phyloP scores from a whole-genome alignment of 495 filamentous ascomycete species.

The Aspergillus cristatus region DNA sequence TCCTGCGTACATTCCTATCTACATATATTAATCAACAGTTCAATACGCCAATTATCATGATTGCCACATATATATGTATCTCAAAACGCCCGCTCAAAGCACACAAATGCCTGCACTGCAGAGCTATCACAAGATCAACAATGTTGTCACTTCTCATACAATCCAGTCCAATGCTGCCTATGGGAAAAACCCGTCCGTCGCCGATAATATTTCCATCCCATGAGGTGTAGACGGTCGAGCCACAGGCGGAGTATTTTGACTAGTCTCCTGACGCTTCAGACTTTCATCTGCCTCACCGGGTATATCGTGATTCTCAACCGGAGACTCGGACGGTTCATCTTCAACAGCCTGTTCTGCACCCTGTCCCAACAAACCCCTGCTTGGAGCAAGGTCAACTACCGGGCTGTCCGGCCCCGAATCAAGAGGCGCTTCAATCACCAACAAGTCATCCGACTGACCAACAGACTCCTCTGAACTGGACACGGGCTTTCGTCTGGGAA shows the following conservation, averaged over 20 bases:
- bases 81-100: too few species aligned
- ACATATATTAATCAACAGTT: too few species aligned
- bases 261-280: not conserved
- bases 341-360: not conserved
- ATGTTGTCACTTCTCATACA: too few species aligned
- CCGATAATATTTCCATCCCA: conserved; percentile 7
- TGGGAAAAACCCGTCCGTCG: conserved; percentile 10
- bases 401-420: conserved; percentile 46
- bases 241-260: not conserved
- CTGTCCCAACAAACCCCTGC: not conserved
- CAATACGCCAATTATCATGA: too few species aligned
- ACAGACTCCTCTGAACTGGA: conserved; percentile 13
- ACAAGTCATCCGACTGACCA: conserved; percentile 26
- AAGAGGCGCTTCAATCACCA: conserved; percentile 43
- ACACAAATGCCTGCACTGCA: not conserved
- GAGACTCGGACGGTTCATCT: not conserved
- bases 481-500: conserved; percentile 30
- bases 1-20: too few species aligned
- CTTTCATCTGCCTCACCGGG: not conserved
- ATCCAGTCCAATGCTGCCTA: not conserved
- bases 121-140: too few species aligned
- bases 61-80: too few species aligned
- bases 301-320: conserved; percentile 6
- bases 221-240: not conserved
- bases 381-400: conserved; percentile 18